Evolutionary conservation across 495 filamentous ascomycete genomes (phyloP), one percentile per base, ranked within the genome.

Genomic region (Penicillium simplicissimum): DNA sequence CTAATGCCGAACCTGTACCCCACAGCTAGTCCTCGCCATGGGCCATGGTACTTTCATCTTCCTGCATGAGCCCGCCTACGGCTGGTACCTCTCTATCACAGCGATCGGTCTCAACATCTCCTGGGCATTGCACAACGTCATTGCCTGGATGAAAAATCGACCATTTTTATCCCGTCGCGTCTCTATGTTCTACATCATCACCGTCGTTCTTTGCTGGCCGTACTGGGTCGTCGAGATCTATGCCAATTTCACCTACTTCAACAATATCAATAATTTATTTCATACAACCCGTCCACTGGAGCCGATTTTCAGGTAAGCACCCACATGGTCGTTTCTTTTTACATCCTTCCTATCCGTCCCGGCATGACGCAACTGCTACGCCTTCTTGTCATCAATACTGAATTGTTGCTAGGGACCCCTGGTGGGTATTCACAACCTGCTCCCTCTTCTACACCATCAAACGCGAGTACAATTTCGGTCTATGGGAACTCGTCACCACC

Each of bases 351-450:
- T 33, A 8, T 28, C 34, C 25, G 14, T 51, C 10, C 7, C 42
- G 6, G 19, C 11, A 15, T 33, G 48, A 0, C 15, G 23, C 23
- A 25, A 3, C 1, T 25, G 23, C 23, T 25, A 25, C n/a, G n/a
- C 23, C 23, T 14, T 33, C 10, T 8, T 51, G 11, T n/a, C 31
- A 4, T 17, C 13, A 4, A 2, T 51, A 17, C 23, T 51, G 25
- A 31, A 1, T n/a, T 3, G 5, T 33, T 51, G 15, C n/a, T 3
- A 82, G 82, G 5, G 84, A 87, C 59, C 84, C 84, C 0, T 87
- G 84, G 84, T 87, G 84, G 84, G 71, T 87, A 17, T 82, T 81
- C 67, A 85, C 81, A 0, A 79, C 75, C 4, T 52, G 74, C 58
- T 75, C 62, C 11, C 74, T 87, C 8, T 79, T 86, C 68, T 84